phyloP scores from a whole-genome alignment of 371 early-diverging fungal genomes.

The Mortierella sp. region DNA sequence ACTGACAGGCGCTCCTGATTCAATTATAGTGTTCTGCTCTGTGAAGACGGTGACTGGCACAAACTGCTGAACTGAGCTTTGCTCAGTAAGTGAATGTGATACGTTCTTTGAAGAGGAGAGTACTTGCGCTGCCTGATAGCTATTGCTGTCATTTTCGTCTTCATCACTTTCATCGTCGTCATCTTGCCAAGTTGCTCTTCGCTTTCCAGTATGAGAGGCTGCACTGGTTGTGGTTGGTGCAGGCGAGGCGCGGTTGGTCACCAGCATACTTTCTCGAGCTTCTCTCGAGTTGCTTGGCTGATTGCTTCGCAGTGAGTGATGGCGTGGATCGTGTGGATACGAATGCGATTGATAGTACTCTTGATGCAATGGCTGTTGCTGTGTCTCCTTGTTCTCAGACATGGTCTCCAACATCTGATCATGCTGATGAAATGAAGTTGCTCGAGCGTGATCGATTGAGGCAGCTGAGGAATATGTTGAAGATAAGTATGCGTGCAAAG shows the following conservation, averaged over 20 bases:
- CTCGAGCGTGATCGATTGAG: constrained; percentile 43
- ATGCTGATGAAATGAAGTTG: constrained; percentile 34
- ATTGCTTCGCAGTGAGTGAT: constrained; percentile 12
- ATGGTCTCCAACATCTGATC: constrained; percentile 9
- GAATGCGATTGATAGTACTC: constrained; percentile 44
- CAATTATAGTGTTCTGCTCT: neutral
- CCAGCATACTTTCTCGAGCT: constrained; percentile 22
- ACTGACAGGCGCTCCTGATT: neutral
- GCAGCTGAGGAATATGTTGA: constrained; percentile 37
- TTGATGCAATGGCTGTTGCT: constrained; percentile 13
- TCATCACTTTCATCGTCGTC: constrained; percentile 4
- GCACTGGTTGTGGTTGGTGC: neutral
- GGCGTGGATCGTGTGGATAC: constrained; percentile 40
- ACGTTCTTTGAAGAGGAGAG: neutral
- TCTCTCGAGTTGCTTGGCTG: constrained; percentile 29
- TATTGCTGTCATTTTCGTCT: neutral
- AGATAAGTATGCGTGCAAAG: constrained; percentile 27
- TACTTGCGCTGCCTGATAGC: neutral
- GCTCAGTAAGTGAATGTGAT: neutral
- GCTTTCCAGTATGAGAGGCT: constrained; percentile 17
- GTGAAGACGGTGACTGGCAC: constrained; percentile 12
- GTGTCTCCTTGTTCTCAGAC: constrained; percentile 8
- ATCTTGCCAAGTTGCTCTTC: constrained; percentile 43
- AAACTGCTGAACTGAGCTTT: constrained; percentile 33
- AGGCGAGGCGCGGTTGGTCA: constrained; percentile 22